Evolutionary conservation across 2,329 filamentous ascomycete genomes (phyloP).

Genomic region (Acarospora socialis): DNA sequence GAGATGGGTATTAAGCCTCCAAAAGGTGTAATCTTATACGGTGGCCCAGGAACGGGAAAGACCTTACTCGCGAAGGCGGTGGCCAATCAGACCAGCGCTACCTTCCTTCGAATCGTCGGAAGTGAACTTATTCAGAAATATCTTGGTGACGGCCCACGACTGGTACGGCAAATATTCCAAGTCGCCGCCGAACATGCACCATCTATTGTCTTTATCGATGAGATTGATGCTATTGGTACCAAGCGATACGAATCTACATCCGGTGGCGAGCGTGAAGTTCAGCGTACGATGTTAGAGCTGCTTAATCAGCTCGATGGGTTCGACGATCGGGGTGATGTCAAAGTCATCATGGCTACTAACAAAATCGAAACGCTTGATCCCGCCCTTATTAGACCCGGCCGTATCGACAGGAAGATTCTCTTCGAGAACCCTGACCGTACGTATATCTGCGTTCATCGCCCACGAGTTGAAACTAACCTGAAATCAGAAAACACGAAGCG

Average conservation of each 20-base stretch:
- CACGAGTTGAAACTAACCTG: slow-evolving; percentile 15
- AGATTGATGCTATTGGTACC: slow-evolving; percentile 97
- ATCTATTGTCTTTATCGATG: slow-evolving; percentile 97
- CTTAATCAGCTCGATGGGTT: slow-evolving; percentile 98
- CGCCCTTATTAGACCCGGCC: slow-evolving; percentile 86
- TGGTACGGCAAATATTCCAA: slow-evolving; percentile 83
- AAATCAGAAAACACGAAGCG: slow-evolving; percentile 64
- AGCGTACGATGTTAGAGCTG: slow-evolving; percentile 95
- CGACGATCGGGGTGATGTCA: slow-evolving; percentile 95
- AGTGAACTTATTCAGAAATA: slow-evolving; percentile 98
- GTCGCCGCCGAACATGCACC: slow-evolving; percentile 92
- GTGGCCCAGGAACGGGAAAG: slow-evolving; percentile 92
- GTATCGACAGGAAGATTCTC: slow-evolving; percentile 95
- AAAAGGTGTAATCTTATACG: slow-evolving; percentile 98
- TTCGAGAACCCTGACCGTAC: slow-evolving; percentile 58
- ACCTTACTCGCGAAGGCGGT: slow-evolving; percentile 92
- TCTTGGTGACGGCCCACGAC: slow-evolving; percentile 81
- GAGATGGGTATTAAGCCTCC: slow-evolving; percentile 99
- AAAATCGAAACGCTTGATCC: slow-evolving; percentile 98
- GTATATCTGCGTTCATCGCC: slow-evolving; percentile 17
- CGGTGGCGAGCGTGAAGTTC: slow-evolving; percentile 90
- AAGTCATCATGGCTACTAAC: slow-evolving; percentile 99
- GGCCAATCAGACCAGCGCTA: slow-evolving; percentile 96
- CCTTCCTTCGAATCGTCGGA: slow-evolving; percentile 92
- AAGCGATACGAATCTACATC: slow-evolving; percentile 98